Evolutionary conservation across 2,329 filamentous ascomycete species (phyloP).

Genomic region (Clonostachys solani): DNA sequence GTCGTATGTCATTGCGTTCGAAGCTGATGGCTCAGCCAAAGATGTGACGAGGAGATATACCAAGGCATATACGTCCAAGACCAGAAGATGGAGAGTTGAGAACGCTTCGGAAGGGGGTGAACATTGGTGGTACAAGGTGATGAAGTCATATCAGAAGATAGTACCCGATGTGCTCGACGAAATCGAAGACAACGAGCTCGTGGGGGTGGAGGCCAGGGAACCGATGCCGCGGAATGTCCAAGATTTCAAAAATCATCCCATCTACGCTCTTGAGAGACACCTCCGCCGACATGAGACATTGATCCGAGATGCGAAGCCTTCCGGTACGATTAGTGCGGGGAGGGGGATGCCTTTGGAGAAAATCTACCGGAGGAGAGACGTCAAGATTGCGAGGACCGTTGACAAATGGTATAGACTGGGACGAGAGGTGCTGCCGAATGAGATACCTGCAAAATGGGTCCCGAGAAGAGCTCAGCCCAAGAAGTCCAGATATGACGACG

Average conservation of each 20-base stretch:
- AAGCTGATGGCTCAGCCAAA: conserved; percentile 69
- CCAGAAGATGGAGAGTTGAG: conserved; percentile 76
- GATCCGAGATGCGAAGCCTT: conserved; percentile 60
- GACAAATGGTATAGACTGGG: conserved; percentile 92
- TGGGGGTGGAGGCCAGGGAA: conserved; percentile 68
- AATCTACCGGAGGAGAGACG: conserved; percentile 79
- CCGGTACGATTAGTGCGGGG: conserved; percentile 74
- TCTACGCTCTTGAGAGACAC: conserved; percentile 82
- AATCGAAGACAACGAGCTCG: conserved; percentile 76
- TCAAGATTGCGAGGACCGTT: conserved; percentile 70
- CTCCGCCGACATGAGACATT: conserved; percentile 81
- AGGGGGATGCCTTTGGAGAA: conserved; percentile 61
- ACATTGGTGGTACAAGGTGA: conserved; percentile 48
- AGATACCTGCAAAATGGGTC: conserved; percentile 78
- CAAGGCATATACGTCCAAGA: conserved; percentile 89
- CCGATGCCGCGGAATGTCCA: conserved; percentile 81
- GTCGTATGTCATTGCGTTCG: conserved; percentile 81
- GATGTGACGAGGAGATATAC: conserved; percentile 88
- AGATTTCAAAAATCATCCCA: conserved; percentile 83
- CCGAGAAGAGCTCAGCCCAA: conserved; percentile 37
- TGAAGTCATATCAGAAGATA: conserved; percentile 40
- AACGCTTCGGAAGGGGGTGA: conserved; percentile 39
- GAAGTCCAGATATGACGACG: conserved; percentile 16
- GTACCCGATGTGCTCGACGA: conserved; percentile 65
- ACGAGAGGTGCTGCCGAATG: conserved; percentile 69